Base-by-base conservation (phyloP, 495 filamentous ascomycete genomes). In the Penicillium lividum region DNA sequence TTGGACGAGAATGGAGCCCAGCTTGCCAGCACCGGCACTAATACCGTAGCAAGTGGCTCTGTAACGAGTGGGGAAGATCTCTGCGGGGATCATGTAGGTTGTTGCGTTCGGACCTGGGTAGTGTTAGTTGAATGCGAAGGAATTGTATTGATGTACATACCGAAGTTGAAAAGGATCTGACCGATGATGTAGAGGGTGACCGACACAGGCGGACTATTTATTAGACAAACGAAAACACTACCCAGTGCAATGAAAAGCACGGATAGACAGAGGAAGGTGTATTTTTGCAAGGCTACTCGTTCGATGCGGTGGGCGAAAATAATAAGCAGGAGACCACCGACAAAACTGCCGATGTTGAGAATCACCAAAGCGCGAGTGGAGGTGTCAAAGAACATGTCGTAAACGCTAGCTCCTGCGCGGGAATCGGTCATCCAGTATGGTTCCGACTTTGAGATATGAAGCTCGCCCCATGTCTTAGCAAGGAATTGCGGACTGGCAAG, bases 111-210 rank as follows among this genome's bases (percentile, higher is more conserved):
- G 82, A 36, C 77, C 76, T 74, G 51, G 9, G 13, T n/a, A 15
- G 42, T 29, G 31, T 55, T 28, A 47, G 54, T 71, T 56, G 63
- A 56, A 36, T 38, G 40, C 15, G 13, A 53, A 27, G 29, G 15
- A 38, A 3, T 13, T 18, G 45, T 10, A 51, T 29, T 30, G 33
- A 47, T 8, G 29, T 30, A 31, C 16, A 60, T 67, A 68, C 85
- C 85, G 28, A 87, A 77, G 59, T 88, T 87, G 71, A 88, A 89
- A n/a, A 87, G 59, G 0, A 84, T 64, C 65, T 89, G 82, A 18
- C 79, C 81, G 22, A 89, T 44, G 25, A 83, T 76, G 57, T 86
- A 88, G 2, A 90, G 62, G 0, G 74, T 69, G 7, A 89, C 78
- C 9, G 78, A 79, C 5, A 77, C 66, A 0, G 75, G 70, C 47